These are phyloP conservation scores for Pseudogymnoascus sp. DNA, from an alignment of 2,329 filamentous ascomycete species.

Conservation along the genomic window DNA sequence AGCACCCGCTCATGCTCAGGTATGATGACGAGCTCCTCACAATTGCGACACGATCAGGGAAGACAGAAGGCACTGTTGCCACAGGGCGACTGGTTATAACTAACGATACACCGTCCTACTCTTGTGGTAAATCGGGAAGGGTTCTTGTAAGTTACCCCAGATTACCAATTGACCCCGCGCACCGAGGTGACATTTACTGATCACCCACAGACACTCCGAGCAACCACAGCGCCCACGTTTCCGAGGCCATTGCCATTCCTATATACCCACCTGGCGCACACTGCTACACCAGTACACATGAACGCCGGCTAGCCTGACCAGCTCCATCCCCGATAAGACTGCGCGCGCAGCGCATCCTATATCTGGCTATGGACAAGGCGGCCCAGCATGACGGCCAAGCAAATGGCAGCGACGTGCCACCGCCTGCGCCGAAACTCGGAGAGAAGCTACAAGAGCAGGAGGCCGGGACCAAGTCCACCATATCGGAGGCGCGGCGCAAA, in stretches of 20 bases:
- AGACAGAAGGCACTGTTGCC: conserved; percentile 4
- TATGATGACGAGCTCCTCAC: conserved; percentile 7
- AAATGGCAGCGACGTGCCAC: conserved; percentile 25
- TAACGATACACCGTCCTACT: background rate
- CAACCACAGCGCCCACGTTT: conserved; percentile 3
- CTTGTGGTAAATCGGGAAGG: background rate
- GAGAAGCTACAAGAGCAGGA: background rate
- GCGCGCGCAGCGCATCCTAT: conserved; percentile 2
- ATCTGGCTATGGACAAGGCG: background rate
- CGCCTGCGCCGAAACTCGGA: background rate
- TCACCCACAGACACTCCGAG: background rate
- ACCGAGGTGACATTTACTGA: conserved; percentile 2
- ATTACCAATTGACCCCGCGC: conserved; percentile 3
- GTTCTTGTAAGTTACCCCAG: conserved; percentile 6
- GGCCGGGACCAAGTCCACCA: conserved; percentile 33
- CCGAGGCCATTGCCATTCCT: background rate
- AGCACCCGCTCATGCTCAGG: conserved; percentile 3
- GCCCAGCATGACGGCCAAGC: conserved; percentile 24
- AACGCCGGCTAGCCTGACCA: background rate
- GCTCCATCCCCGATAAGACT: conserved; percentile 1
- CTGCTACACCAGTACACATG: conserved; percentile 7
- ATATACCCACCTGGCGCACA: background rate
- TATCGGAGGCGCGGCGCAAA: conserved; percentile 65
- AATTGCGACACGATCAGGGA: conserved; percentile 6
- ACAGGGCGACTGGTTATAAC: conserved; percentile 8